Percentiles rank a stretch among this genome's conserved stretches.
Evolutionary conservation across 83 land plant species (phyloP).

Genomic region (Diphasiastrum complanatum): DNA sequence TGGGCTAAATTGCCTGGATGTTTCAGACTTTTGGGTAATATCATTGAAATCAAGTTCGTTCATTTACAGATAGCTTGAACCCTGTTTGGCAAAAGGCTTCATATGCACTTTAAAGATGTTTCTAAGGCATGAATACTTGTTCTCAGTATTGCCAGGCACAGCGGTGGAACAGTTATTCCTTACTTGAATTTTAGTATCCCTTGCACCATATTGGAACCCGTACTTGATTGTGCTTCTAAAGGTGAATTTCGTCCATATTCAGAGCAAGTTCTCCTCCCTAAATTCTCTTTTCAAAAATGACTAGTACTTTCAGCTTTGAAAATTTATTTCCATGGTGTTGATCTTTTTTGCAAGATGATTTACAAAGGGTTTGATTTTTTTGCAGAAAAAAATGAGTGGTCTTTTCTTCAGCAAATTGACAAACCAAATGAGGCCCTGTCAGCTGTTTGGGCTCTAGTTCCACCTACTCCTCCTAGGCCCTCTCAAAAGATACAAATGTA

Average conservation of each 20-base stretch:
- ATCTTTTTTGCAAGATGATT: background rate
- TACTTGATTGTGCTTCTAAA: constrained; percentile 52
- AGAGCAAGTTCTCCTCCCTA: background rate
- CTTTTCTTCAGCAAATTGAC: constrained; percentile 45
- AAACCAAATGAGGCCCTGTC: constrained; percentile 59
- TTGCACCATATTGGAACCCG: constrained; percentile 52
- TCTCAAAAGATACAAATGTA: constrained; percentile 18
- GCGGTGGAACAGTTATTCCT: constrained; percentile 77
- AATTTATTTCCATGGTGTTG: background rate
- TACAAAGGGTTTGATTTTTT: background rate
- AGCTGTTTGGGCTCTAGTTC: constrained; percentile 77
- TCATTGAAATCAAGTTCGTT: background rate
- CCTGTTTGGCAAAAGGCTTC: background rate
- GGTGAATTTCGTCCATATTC: constrained; percentile 17
- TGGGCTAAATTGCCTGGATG: background rate
- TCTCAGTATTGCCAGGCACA: constrained; percentile 80
- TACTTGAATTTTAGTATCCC: constrained; percentile 91
- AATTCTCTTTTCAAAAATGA: background rate
- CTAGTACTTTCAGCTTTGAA: background rate
- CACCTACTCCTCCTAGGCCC: constrained; percentile 52
- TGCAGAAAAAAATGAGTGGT: constrained; percentile 47
- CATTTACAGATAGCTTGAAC: background rate
- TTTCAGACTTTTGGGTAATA: background rate
- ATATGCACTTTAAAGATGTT: background rate
- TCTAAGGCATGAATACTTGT: background rate